A percentile compares a stretch with the other conserved stretches of the same genome.
Evolutionary conservation across 495 filamentous ascomycete genomes (phyloP).

Genomic region (Massariosphaeria phaeospora): DNA sequence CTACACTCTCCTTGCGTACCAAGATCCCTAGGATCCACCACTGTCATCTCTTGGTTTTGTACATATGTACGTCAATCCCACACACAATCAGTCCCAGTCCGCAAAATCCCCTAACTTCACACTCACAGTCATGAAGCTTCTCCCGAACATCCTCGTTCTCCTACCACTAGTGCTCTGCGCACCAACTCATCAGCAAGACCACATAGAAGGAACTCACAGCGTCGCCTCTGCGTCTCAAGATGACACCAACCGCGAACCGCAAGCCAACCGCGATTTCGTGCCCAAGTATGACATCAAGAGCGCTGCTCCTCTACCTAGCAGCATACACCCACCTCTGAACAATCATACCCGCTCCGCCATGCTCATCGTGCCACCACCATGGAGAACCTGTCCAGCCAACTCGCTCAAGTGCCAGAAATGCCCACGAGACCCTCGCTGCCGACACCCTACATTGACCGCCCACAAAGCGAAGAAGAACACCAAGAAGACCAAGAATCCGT

Average conservation of each 20-base stretch:
- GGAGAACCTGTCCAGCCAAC: background rate
- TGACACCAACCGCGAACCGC: background rate
- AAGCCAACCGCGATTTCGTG: background rate
- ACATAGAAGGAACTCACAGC: background rate
- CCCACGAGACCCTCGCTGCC: background rate
- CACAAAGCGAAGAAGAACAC: background rate
- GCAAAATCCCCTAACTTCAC: background rate
- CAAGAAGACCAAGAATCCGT: background rate
- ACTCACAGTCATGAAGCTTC: background rate
- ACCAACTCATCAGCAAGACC: background rate
- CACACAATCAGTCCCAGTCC: too few relatives aligned
- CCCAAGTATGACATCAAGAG: background rate
- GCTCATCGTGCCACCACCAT: background rate
- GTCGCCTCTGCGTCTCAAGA: background rate
- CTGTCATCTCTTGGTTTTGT: background rate
- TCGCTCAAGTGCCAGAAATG: slow-evolving; percentile 10
- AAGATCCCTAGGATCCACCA: too few relatives aligned
- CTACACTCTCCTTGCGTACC: background rate
- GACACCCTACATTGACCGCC: background rate
- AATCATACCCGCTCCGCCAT: slow-evolving; percentile 4
- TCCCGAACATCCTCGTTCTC: background rate
- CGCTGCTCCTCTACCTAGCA: too few relatives aligned
- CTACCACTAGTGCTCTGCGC: background rate
- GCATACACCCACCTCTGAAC: background rate
- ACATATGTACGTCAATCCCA: background rate